These are phyloP conservation scores for Steccherinum ochraceum DNA, from an alignment of 768 basidiomycete species.

Conservation along the genomic window DNA sequence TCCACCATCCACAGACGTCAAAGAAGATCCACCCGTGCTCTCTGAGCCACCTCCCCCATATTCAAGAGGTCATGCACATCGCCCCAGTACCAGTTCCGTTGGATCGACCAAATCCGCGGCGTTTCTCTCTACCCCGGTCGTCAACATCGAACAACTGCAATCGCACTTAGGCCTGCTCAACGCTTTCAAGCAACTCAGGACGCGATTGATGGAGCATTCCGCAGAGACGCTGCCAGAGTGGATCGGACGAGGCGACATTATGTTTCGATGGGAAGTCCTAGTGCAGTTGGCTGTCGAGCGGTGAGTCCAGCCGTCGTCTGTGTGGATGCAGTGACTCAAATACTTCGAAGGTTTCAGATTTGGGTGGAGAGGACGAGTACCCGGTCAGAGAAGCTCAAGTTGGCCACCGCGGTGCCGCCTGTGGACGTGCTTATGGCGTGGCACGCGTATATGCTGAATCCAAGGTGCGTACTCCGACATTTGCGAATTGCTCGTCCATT, in stretches of 20 bases:
- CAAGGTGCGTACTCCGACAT: constrained; percentile 21
- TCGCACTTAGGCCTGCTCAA: constrained; percentile 10
- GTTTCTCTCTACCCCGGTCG: constrained; percentile 3
- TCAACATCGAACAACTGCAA: constrained; percentile 6
- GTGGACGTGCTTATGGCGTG: constrained; percentile 38
- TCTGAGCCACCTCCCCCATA: no score
- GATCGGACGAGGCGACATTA: not conserved
- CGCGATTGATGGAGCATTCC: constrained; percentile 1
- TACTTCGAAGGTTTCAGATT: constrained; percentile 9
- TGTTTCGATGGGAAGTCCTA: constrained; percentile 10
- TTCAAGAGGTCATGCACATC: no score
- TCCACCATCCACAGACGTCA: no score
- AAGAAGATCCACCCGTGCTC: no score
- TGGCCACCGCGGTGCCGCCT: constrained; percentile 26
- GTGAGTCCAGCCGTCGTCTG: no score
- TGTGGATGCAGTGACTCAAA: no score
- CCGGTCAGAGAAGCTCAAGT: constrained; percentile 10
- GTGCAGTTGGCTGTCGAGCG: constrained; percentile 12
- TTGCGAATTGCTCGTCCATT: not conserved
- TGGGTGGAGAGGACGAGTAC: not conserved
- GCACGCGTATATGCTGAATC: constrained; percentile 34
- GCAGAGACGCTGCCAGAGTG: not conserved
- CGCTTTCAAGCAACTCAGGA: constrained; percentile 9
- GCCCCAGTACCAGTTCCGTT: no score
- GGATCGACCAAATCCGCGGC: no score